phyloP scores from a whole-genome alignment of 768 basidiomycete genomes.

The Macrolepiota albuminosa region DNA sequence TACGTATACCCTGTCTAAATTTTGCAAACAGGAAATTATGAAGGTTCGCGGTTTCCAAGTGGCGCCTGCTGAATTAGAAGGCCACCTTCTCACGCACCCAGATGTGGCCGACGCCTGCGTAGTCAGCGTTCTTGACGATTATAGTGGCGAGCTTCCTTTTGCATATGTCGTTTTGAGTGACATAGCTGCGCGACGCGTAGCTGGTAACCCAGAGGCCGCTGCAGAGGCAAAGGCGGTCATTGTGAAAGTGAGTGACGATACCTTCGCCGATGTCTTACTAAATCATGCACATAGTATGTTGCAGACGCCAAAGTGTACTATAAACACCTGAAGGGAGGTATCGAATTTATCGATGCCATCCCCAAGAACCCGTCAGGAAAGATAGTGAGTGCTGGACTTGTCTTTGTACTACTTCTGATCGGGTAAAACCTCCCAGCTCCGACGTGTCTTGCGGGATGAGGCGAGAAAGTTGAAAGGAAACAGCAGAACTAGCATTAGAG shows the following conservation, averaged over 20 bases:
- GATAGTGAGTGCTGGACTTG: conserved; percentile 33
- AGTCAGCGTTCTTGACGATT: conserved; percentile 67
- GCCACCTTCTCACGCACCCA: conserved; percentile 54
- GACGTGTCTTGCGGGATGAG: conserved; percentile 48
- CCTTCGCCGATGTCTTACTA: background rate
- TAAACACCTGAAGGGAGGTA: conserved; percentile 57
- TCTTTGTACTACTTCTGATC: background rate
- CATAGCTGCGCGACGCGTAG: conserved; percentile 31
- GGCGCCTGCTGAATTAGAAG: conserved; percentile 64
- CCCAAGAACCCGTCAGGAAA: conserved; percentile 76
- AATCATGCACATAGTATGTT: conserved; percentile 39
- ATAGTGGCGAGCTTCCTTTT: conserved; percentile 69
- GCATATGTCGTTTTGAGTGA: conserved; percentile 60
- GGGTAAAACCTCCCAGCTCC: conserved; percentile 25
- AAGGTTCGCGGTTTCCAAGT: conserved; percentile 62
- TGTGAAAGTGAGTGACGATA: conserved; percentile 42
- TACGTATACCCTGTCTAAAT: background rate
- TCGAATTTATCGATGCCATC: conserved; percentile 56
- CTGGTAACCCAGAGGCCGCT: conserved; percentile 26
- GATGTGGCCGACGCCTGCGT: conserved; percentile 62
- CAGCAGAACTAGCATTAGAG: background rate
- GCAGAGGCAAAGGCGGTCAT: conserved; percentile 40
- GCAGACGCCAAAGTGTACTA: conserved; percentile 54
- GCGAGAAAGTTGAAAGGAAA: conserved; percentile 27
- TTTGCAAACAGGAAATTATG: conserved; percentile 52